Evolutionary conservation across 2,329 filamentous ascomycete species (phyloP).

Genomic region (Paecilomyces sp.): DNA sequence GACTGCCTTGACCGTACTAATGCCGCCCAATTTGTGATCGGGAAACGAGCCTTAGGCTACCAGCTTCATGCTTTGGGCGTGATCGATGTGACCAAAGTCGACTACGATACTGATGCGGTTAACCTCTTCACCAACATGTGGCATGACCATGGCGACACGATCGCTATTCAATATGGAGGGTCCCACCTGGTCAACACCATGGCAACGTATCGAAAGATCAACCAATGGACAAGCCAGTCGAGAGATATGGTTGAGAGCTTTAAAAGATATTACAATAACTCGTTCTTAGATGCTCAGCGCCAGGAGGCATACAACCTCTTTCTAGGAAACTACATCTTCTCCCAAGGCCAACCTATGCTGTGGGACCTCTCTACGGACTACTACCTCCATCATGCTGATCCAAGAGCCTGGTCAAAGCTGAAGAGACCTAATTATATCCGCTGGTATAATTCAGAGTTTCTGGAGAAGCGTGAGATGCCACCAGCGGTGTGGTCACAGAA

Average conservation of each 20-base stretch:
- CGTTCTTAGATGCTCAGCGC: constrained; percentile 92
- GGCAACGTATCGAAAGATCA: constrained; percentile 98
- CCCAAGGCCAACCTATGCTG: constrained; percentile 82
- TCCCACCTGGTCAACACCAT: constrained; percentile 98
- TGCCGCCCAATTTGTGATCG: constrained; percentile 95
- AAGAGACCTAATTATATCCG: constrained; percentile 67
- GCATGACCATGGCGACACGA: constrained; percentile 95
- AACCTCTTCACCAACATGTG: constrained; percentile 98
- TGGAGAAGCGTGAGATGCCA: constrained; percentile 58
- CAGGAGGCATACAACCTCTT: constrained; percentile 98
- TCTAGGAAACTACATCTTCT: constrained; percentile 88
- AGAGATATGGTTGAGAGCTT: constrained; percentile 99
- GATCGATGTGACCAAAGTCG: constrained; percentile 67
- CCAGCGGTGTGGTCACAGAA: constrained; percentile 23
- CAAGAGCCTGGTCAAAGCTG: constrained; percentile 62
- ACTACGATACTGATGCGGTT: constrained; percentile 92
- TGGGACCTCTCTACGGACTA: constrained; percentile 96
- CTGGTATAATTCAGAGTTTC: constrained; percentile 73
- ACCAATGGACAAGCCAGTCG: constrained; percentile 96
- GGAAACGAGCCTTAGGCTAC: constrained; percentile 84
- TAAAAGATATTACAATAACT: constrained; percentile 98
- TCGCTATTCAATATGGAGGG: constrained; percentile 94
- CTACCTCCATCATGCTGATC: constrained; percentile 86
- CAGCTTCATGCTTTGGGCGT: constrained; percentile 90
- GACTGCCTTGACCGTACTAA: constrained; percentile 97